These are phyloP conservation scores for Pisolithus microcarpus DNA, from an alignment of 768 basidiomycete species.

Conservation along the genomic window DNA sequence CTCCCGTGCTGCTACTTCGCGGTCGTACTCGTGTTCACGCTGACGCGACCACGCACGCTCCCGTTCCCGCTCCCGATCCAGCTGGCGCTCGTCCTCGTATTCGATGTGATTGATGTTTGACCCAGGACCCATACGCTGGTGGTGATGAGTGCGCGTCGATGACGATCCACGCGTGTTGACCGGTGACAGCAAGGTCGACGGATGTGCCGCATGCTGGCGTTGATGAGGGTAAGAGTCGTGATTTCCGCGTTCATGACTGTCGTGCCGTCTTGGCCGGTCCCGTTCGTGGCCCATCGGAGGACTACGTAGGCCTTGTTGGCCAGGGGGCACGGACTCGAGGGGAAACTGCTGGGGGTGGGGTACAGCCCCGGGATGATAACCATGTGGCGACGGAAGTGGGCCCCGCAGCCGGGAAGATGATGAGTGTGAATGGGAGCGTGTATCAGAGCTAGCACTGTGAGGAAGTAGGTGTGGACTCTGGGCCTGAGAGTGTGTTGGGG, in stretches of 20 bases:
- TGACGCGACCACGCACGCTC: conserved; percentile 29
- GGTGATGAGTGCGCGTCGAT: conserved; percentile 46
- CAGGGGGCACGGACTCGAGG: conserved; percentile 37
- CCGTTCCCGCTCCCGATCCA: conserved; percentile 37
- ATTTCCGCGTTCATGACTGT: conserved; percentile 35
- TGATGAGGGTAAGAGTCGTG: conserved; percentile 29
- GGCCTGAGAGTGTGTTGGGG: conserved; percentile 28
- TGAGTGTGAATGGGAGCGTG: conserved; percentile 44
- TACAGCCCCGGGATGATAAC: conserved; percentile 31
- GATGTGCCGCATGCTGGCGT: conserved; percentile 24
- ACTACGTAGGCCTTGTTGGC: conserved; percentile 42
- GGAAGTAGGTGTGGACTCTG: conserved; percentile 38
- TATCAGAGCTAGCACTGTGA: conserved; percentile 34
- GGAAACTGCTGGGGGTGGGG: conserved; percentile 40
- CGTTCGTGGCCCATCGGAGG: conserved; percentile 40
- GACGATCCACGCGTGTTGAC: conserved; percentile 26
- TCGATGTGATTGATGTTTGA: conserved; percentile 43
- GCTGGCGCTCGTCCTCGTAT: conserved; percentile 33
- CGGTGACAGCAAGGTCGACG: conserved; percentile 29
- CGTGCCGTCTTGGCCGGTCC: conserved; percentile 43
- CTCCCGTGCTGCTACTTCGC: conserved; percentile 26
- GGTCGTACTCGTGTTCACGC: conserved; percentile 38
- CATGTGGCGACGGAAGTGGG: conserved; percentile 29
- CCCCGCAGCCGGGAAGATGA: conserved; percentile 43
- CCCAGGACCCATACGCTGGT: conserved; percentile 62